A percentile compares a stretch with the other conserved stretches of the same genome.
Evolutionary conservation across 2,329 filamentous ascomycete genomes (phyloP).

Genomic region (Ceratocystis alfenasii): DNA sequence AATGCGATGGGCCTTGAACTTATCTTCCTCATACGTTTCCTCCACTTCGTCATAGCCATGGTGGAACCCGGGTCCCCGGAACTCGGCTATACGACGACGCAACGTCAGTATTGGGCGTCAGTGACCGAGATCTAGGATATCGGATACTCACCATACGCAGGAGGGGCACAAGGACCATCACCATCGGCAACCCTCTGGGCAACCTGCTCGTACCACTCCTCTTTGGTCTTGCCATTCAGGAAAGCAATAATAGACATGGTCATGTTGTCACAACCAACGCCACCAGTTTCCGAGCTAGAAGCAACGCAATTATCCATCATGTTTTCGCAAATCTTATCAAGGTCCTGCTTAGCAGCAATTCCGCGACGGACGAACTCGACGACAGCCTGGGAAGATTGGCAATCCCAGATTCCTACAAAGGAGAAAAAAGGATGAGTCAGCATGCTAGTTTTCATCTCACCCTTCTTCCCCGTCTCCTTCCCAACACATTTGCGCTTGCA

Average conservation of each 20-base stretch:
- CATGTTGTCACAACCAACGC: conserved; percentile 99
- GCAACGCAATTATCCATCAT: conserved; percentile 99
- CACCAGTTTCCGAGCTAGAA: conserved; percentile 93
- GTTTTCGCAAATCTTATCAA: conserved; percentile 94
- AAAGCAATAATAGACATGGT: conserved; percentile 89
- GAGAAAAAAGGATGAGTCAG: neutral
- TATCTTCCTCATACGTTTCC: conserved; percentile 63
- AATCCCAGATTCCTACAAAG: conserved; percentile 91
- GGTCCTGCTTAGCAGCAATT: conserved; percentile 89
- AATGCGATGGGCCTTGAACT: conserved; percentile 45
- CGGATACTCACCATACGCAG: conserved; percentile 88
- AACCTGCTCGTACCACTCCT: conserved; percentile 97
- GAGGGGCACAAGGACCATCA: conserved; percentile 94
- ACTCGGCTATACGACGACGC: conserved; percentile 51
- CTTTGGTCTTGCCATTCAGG: conserved; percentile 81
- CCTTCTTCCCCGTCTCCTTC: neutral
- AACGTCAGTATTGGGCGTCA: conserved; percentile 20
- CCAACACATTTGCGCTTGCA: neutral
- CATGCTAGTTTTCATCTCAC: neutral
- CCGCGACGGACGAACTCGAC: conserved; percentile 93
- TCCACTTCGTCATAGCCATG: conserved; percentile 74
- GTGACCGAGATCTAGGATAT: conserved; percentile 25
- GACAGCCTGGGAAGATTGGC: conserved; percentile 94
- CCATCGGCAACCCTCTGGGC: conserved; percentile 87
- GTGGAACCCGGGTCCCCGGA: conserved; percentile 70